Conservation (phyloP, 1,284 basidiomycete genomes). For the Naganishia cerealis region DNA sequence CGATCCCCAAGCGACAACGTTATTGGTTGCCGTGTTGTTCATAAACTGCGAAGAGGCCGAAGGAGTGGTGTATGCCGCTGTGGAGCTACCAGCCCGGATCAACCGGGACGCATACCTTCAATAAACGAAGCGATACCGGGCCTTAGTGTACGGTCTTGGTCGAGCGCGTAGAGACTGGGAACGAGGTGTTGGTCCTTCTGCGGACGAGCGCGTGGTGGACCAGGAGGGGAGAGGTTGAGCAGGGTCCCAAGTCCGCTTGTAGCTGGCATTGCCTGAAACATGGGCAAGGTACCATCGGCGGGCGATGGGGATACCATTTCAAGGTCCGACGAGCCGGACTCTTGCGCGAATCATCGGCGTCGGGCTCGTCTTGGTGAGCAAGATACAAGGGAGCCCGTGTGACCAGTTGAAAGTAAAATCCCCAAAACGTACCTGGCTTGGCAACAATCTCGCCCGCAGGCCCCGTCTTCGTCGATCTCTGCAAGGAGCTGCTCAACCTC, state of each 20-base stretch:
- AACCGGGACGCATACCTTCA: not conserved
- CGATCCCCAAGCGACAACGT: not conserved
- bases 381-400: conserved; percentile 9
- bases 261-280: no score
- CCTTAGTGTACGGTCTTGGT: not conserved
- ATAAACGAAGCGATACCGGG: not conserved
- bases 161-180: not conserved
- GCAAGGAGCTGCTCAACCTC: conserved; percentile 21
- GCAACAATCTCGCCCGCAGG: not conserved
- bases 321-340: conserved; percentile 18
- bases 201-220: not conserved
- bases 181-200: not conserved
- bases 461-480: not conserved
- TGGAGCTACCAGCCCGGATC: conserved; percentile 20
- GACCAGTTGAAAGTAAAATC: not conserved
- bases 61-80: conserved; percentile 14
- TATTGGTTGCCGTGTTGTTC: conserved; percentile 1
- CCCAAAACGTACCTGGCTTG: conserved; percentile 6
- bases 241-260: conserved; percentile 3
- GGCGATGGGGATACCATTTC: conserved; percentile 1
- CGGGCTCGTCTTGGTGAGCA: conserved; percentile 27
- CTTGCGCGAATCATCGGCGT: conserved; percentile 14
- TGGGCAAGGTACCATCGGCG: no score
- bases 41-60: conserved; percentile 26
- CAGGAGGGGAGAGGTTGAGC: conserved; percentile 19